Evolutionary conservation across 1,139 yeast species (phyloP).

Genomic region (Candida buenavistaensis): DNA sequence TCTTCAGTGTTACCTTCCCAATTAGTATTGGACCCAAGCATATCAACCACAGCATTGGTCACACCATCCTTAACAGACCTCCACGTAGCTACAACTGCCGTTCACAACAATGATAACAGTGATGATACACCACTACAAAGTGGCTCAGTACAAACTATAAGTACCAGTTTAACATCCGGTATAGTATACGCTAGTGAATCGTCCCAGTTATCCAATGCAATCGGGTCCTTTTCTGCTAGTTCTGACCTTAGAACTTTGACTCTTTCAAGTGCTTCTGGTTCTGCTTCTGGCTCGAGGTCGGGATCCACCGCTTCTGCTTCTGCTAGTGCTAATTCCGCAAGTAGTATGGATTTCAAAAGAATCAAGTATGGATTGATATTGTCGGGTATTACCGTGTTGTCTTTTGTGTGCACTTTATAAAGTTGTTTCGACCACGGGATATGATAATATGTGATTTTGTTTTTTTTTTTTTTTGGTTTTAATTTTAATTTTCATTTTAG

Average conservation of each 20-base stretch:
- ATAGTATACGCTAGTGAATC: constrained; percentile 9
- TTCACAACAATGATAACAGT: constrained; percentile 7
- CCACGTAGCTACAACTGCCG: constrained; percentile 9
- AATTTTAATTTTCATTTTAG: too few species aligned
- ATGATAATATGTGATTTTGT: too few species aligned
- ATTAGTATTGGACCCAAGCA: constrained; percentile 5
- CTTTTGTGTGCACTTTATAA: constrained; percentile 5
- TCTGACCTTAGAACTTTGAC: constrained; percentile 13
- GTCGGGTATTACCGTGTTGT: constrained; percentile 5
- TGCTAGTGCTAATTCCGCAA: constrained; percentile 1
- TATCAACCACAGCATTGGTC: constrained; percentile 9
- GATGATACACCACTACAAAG: constrained; percentile 2
- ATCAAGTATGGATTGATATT: constrained; percentile 6
- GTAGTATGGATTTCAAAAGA: constrained; percentile 3
- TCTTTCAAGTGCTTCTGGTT: constrained; percentile 2
- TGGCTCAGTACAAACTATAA: constrained; percentile 2
- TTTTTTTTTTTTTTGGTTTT: too few species aligned
- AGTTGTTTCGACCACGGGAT: too few species aligned
- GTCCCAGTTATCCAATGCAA: constrained; percentile 7
- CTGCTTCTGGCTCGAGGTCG: constrained; percentile 2
- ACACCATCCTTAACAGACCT: constrained; percentile 14
- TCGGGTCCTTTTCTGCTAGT: constrained; percentile 12
- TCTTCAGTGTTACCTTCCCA: constrained; percentile 6
- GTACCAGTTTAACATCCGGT: constrained; percentile 2
- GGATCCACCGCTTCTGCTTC: background rate